A percentile compares a stretch with the other conserved stretches of the same genome.
Evolutionary conservation across 106 monocot genomes (phyloP).

Genomic region (Dendrobium huoshanense): DNA sequence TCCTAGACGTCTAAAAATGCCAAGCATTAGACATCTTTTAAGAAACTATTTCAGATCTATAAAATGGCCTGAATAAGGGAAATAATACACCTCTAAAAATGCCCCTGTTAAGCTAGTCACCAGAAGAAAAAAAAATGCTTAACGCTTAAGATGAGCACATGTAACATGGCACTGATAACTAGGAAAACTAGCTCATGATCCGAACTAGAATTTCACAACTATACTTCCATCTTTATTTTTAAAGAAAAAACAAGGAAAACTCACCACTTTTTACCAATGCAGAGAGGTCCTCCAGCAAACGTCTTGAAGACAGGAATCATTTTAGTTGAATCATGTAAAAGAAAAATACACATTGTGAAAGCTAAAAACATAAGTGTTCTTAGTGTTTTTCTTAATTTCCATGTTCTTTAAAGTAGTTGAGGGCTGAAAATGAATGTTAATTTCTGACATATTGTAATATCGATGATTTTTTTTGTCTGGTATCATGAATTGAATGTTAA

Average conservation of each 20-base stretch:
- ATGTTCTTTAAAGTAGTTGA: background rate
- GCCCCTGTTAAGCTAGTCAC: background rate
- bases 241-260: background rate
- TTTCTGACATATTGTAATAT: background rate
- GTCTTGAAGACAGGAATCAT: conserved; percentile 86
- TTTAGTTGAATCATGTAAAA: conserved; percentile 47
- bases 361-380: background rate
- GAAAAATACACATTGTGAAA: background rate
- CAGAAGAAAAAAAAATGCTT: background rate
- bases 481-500: background rate
- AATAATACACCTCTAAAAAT: background rate
- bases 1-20: background rate
- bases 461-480: background rate
- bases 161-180: background rate
- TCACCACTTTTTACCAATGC: conserved; percentile 73
- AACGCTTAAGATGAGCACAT: background rate
- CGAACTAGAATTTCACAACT: background rate
- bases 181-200: background rate
- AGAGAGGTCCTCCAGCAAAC: conserved; percentile 88
- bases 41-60: background rate
- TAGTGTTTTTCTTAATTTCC: background rate
- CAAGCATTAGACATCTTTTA: background rate
- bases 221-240: background rate
- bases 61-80: background rate
- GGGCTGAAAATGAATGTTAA: background rate